Evolutionary conservation across 495 filamentous ascomycete species (phyloP).

Genomic region (Darksidea phi): DNA sequence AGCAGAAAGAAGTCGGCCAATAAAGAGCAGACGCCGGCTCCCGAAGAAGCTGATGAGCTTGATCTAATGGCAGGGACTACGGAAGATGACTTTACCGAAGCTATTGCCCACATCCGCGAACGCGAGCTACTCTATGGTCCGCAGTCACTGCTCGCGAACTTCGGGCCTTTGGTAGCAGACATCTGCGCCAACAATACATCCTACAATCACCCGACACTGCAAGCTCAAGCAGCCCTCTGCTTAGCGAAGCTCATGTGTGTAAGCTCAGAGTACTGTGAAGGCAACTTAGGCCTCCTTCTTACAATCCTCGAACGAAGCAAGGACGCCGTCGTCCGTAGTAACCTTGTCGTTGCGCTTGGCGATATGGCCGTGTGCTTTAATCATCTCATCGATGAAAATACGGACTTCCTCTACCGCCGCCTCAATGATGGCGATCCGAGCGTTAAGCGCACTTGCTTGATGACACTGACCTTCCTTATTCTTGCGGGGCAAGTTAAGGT

Average conservation of each 20-base stretch:
- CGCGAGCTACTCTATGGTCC: slow-evolving; percentile 87
- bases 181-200: slow-evolving; percentile 91
- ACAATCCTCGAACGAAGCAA: slow-evolving; percentile 94
- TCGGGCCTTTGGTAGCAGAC: slow-evolving; percentile 85
- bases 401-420: slow-evolving; percentile 92
- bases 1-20: slow-evolving; percentile 44
- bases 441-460: slow-evolving; percentile 95
- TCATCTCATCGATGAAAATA: slow-evolving; percentile 98
- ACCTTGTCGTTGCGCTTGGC: slow-evolving; percentile 93
- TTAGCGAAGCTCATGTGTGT: slow-evolving; percentile 95
- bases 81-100: slow-evolving; percentile 97
- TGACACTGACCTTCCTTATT: slow-evolving; percentile 98
- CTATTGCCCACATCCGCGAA: slow-evolving; percentile 91
- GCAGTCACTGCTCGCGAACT: slow-evolving; percentile 79
- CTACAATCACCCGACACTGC: slow-evolving; percentile 81
- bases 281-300: slow-evolving; percentile 88
- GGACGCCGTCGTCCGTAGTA: slow-evolving; percentile 85
- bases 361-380: slow-evolving; percentile 99
- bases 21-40: slow-evolving; percentile 44
- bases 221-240: slow-evolving; percentile 92
- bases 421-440: slow-evolving; percentile 83
- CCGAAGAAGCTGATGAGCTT: slow-evolving; percentile 70
- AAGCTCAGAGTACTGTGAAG: slow-evolving; percentile 83
- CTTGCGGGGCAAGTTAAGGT: slow-evolving; percentile 98
- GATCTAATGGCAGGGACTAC: slow-evolving; percentile 96